These are phyloP conservation scores for Teunomyces barrocoloradensis DNA, from an alignment of 805 yeast genomes.

Conservation along the genomic window DNA sequence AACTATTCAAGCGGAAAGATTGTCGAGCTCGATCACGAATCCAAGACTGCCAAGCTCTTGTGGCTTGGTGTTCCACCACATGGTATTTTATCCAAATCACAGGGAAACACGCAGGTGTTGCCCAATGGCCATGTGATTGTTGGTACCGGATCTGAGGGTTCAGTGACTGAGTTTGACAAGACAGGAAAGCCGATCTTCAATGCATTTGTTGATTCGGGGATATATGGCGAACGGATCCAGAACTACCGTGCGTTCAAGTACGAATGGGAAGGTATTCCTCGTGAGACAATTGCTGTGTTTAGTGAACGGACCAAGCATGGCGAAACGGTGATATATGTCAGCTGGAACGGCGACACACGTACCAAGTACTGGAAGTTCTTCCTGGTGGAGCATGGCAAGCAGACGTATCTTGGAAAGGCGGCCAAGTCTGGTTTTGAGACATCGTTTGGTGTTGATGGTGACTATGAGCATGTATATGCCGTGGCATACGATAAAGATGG, in stretches of 20 bases:
- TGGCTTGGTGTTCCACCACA: constrained; percentile 23
- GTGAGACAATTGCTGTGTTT: constrained; percentile 28
- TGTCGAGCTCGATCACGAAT: constrained; percentile 28
- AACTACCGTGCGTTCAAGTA: constrained; percentile 37
- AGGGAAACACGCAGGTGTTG: constrained; percentile 31
- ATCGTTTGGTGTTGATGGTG: constrained; percentile 3
- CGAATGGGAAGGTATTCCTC: constrained; percentile 33
- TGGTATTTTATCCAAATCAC: constrained; percentile 25
- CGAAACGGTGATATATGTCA: constrained; percentile 23
- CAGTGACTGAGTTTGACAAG: constrained; percentile 31
- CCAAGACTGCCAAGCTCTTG: constrained; percentile 24
- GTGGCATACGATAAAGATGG: constrained; percentile 15
- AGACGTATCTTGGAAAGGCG: constrained; percentile 14
- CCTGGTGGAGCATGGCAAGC: constrained; percentile 12
- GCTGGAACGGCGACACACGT: constrained; percentile 41
- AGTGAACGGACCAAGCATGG: constrained; percentile 13
- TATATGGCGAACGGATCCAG: constrained; percentile 17
- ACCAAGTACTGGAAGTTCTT: constrained; percentile 30
- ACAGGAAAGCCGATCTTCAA: constrained; percentile 29
- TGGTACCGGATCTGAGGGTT: constrained; percentile 40
- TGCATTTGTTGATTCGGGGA: constrained; percentile 31
- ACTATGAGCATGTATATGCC: constrained; percentile 9
- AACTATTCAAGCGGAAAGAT: constrained; percentile 31
- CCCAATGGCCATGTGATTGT: constrained; percentile 32
- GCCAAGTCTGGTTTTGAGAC: constrained; percentile 31